Evolutionary conservation across 129 eudicot genomes (phyloP), one percentile per base, ranked within the genome.

Genomic region (Artemisia tridentata): DNA sequence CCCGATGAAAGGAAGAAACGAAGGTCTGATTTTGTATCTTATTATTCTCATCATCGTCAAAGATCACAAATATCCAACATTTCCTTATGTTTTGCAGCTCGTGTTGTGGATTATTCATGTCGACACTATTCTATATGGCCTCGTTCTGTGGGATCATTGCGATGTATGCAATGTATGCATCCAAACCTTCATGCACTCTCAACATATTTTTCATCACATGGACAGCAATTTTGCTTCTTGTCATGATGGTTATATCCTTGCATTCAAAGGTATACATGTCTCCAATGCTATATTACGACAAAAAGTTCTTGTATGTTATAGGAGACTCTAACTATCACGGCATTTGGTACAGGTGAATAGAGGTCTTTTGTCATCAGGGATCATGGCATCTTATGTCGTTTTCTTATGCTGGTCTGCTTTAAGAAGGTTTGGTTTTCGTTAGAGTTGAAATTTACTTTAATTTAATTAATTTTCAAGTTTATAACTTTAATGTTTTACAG

Each of bases 181-280:
- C 96, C 0, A 93, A 77, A 53, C 56, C 80, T 53, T 85, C 98
- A 13, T 89, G 97, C 84, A 70, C 83, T 69, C 91, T 93, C 68
- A 93, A 93, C 87, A 85, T 93, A 89, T 93, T 93, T 78, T 89
- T 93, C 91, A 93, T 93, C 82, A 52, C 90, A 11, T 89, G 98
- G 98, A 89, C 92, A 1, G 86, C 84, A 34, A 62, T 87, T 79
- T 80, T 93, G 82, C 88, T 93, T 57, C 67, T 85, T 11, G 98
- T 93, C 25, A 87, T 93, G 98, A 87, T 89, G 97, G 81, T 61
- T 18, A 81, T 93, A 57, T 82, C 96, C 27, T 80, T 93, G 69
- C 91, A 93, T 70, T 93, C 98, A n/a, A 93, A 85, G 97, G 98
- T 89, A 71, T 34, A 34, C 9, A 34, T 18, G 20, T 45, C 48